These are phyloP conservation scores for Lentinula sp. DNA, from an alignment of 768 basidiomycete species.

Conservation along the genomic window DNA sequence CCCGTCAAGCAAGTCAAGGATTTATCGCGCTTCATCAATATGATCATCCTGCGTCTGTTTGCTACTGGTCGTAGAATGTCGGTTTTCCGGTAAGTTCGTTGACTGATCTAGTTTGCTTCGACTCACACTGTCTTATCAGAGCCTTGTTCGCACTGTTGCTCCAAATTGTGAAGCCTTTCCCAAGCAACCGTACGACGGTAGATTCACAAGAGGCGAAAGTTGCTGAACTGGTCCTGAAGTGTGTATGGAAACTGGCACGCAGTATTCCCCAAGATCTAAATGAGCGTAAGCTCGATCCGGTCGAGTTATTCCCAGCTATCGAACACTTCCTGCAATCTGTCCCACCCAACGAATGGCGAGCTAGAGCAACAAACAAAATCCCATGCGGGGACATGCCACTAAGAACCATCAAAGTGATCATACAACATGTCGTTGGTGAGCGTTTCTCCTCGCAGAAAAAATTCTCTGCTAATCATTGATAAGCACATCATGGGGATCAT, in stretches of 20 bases:
- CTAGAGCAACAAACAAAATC: conserved; percentile 82
- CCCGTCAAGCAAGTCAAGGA: conserved; percentile 82
- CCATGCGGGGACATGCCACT: conserved; percentile 98
- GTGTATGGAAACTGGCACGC: conserved; percentile 95
- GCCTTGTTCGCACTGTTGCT: conserved; percentile 78
- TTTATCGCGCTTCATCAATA: conserved; percentile 93
- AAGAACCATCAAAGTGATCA: conserved; percentile 95
- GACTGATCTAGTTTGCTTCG: conserved; percentile 2
- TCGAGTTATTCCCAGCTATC: conserved; percentile 85
- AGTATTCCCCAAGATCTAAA: conserved; percentile 90
- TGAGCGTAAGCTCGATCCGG: conserved; percentile 74
- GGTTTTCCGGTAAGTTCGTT: conserved; percentile 69
- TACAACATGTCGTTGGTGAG: conserved; percentile 95
- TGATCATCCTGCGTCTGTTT: conserved; percentile 93
- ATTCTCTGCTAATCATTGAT: background rate
- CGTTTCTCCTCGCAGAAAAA: conserved; percentile 13
- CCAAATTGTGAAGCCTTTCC: conserved; percentile 81
- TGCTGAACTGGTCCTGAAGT: conserved; percentile 90
- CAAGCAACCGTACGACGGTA: conserved; percentile 57
- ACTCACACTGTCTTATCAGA: conserved; percentile 27
- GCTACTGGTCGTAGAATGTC: conserved; percentile 87
- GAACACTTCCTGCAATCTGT: conserved; percentile 93
- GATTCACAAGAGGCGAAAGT: conserved; percentile 84
- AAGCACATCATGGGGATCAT: conserved; percentile 81
- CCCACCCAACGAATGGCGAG: conserved; percentile 94